Evolutionary conservation across 2,329 filamentous ascomycete species (phyloP), one percentile per base, ranked within the genome.

Genomic region (Chlorencoelia australis): DNA sequence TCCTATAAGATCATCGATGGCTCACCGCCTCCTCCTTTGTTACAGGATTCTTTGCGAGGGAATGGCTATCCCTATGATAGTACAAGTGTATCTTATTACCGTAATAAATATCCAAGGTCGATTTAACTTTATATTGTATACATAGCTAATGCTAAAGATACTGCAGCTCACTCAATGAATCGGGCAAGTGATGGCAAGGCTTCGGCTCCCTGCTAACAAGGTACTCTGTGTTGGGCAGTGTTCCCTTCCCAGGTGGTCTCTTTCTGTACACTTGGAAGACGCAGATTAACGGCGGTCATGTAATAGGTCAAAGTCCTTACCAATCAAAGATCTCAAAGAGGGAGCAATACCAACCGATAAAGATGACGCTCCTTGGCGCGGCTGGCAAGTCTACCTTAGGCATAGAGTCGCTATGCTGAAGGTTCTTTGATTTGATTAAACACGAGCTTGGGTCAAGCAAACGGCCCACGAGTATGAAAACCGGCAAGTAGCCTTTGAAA

Each of bases 241-340:
- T 50, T 6, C 40, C 42, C 11, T 30, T 50, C 14, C 47, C 47
- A 13, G 41, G 47, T 50, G 34, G n/a, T 24, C 11, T 28, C 4
- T 5, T 11, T 21, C 6, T 2, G 1, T 2, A 16, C 3, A 14
- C 2, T 10, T 2, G 8, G 3, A 1, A 15, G 5, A 2, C 7
- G 4, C 3, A n/a, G 5, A 11, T 32, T 33, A 16, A 40, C 16
- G 1, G 7, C 19, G n/a, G 13, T 24, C 10, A 2, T 1, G 20
- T 22, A 50, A 45, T 48, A 26, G 42, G 45, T 7, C 41, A 50
- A 18, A 20, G 35, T 17, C 13, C 2, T 0, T 50, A 50, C 33
- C 8, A 22, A 6, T 49, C 46, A 4, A 42, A 44, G 13, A 13
- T 41, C 2, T 34, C 40, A 4, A 33, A 39, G 0, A 30, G 24